These are phyloP conservation scores for Vitis hybrid DNA, from an alignment of 177 flowering plant species.

Conservation along the genomic window DNA sequence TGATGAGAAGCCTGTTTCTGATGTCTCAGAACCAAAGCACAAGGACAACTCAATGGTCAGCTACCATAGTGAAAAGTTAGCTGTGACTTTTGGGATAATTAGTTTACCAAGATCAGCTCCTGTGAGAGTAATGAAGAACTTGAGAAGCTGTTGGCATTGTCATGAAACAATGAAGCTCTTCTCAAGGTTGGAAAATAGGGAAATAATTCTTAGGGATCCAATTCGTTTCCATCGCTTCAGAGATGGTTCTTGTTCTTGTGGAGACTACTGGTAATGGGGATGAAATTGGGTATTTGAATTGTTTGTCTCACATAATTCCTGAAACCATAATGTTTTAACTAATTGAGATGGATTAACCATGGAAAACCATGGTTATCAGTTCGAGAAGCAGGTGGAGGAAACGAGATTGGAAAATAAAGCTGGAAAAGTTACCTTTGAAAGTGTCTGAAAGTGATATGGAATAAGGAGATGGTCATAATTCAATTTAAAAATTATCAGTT, in stretches of 20 bases:
- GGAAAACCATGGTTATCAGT: too few relatives aligned
- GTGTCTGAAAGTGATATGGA: too few relatives aligned
- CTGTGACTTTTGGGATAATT: slow-evolving; percentile 46
- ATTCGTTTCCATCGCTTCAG: slow-evolving; percentile 51
- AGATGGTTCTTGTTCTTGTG: slow-evolving; percentile 52
- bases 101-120: slow-evolving; percentile 43
- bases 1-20: slow-evolving; percentile 3
- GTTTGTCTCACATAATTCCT: too few relatives aligned
- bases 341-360: too few relatives aligned
- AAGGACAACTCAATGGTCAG: slow-evolving; percentile 17
- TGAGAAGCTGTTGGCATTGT: slow-evolving; percentile 54
- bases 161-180: slow-evolving; percentile 47
- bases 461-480: too few relatives aligned
- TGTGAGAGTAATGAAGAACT: slow-evolving; percentile 56
- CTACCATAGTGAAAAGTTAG: slow-evolving; percentile 56
- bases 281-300: too few relatives aligned
- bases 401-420: too few relatives aligned
- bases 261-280: slow-evolving; percentile 42
- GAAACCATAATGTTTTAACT: too few relatives aligned
- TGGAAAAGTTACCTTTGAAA: too few relatives aligned
- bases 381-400: too few relatives aligned
- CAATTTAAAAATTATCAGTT: too few relatives aligned
- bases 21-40: slow-evolving; percentile 14
- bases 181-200: slow-evolving; percentile 40
- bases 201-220: slow-evolving; percentile 47